These are phyloP conservation scores for Mycena indigotica DNA, from an alignment of 768 basidiomycete species.

Conservation along the genomic window DNA sequence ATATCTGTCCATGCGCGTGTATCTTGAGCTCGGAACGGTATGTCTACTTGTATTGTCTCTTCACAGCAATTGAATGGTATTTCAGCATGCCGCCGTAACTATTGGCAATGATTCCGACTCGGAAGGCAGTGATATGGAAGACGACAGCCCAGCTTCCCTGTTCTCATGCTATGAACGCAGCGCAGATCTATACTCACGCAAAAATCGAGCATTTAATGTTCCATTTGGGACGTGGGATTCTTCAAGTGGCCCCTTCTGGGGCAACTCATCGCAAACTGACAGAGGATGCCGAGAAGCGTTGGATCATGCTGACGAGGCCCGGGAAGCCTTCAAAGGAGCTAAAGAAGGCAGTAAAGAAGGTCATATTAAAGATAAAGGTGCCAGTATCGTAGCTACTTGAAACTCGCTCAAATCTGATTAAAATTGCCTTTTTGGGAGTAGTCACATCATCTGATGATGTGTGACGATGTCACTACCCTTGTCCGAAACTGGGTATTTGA, in stretches of 20 bases:
- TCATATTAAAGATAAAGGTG: neutral
- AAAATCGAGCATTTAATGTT: slow-evolving; percentile 5
- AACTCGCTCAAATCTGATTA: neutral
- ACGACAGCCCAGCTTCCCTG: neutral
- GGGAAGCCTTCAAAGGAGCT: neutral
- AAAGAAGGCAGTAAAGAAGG: neutral
- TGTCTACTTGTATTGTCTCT: neutral
- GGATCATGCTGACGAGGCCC: neutral
- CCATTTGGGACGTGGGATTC: neutral
- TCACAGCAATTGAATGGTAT: neutral
- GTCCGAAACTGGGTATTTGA: no score
- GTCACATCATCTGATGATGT: no score
- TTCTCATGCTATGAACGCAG: neutral
- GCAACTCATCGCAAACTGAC: neutral
- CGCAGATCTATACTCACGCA: slow-evolving; percentile 1
- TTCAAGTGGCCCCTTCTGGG: neutral
- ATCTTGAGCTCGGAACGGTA: neutral
- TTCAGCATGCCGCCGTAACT: neutral
- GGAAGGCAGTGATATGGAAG: neutral
- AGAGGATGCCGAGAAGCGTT: neutral
- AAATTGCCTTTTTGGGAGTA: neutral
- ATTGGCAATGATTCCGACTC: neutral
- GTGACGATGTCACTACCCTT: no score
- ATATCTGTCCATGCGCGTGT: slow-evolving; percentile 9
- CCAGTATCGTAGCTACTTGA: neutral